These are phyloP conservation scores for Dactylellina drechsleri DNA, from an alignment of 2,329 filamentous ascomycete genomes.

Conservation along the genomic window DNA sequence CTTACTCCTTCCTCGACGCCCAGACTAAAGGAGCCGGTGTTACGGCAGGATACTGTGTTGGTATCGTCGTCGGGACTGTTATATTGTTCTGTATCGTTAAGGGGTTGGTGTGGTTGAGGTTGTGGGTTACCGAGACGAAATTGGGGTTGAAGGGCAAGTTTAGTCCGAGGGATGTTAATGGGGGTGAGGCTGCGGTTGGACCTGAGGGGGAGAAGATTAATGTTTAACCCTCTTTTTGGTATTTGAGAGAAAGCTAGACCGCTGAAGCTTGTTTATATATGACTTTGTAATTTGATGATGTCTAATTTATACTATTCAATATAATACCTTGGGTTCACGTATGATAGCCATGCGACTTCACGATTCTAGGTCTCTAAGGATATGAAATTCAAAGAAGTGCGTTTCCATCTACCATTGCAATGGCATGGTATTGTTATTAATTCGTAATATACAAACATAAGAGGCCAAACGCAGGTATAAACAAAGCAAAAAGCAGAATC, in stretches of 20 bases:
- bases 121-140: conserved; percentile 65
- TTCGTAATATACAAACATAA: conserved; percentile 25
- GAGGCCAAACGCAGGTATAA: conserved; percentile 19
- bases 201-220: conserved; percentile 55
- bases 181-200: conserved; percentile 56
- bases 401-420: not conserved
- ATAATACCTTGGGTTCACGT: not conserved
- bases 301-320: conserved; percentile 3
- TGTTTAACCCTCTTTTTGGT: conserved; percentile 7
- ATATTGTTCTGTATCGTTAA: conserved; percentile 68
- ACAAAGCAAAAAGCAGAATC: not conserved
- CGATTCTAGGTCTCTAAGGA: not conserved
- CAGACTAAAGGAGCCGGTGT: conserved; percentile 65
- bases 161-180: conserved; percentile 57
- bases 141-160: conserved; percentile 62
- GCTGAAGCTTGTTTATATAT: too few species aligned
- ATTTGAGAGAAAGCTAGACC: too few species aligned
- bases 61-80: conserved; percentile 67
- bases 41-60: conserved; percentile 74
- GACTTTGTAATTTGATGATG: too few species aligned
- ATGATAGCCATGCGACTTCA: not conserved
- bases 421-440: conserved; percentile 33
- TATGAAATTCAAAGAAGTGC: not conserved
- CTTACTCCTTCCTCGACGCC: conserved; percentile 81
- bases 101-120: conserved; percentile 66